A percentile compares a stretch with the other conserved stretches of the same genome.
Conservation (phyloP, 139 green algal genomes). For the Micractinium sp. region DNA sequence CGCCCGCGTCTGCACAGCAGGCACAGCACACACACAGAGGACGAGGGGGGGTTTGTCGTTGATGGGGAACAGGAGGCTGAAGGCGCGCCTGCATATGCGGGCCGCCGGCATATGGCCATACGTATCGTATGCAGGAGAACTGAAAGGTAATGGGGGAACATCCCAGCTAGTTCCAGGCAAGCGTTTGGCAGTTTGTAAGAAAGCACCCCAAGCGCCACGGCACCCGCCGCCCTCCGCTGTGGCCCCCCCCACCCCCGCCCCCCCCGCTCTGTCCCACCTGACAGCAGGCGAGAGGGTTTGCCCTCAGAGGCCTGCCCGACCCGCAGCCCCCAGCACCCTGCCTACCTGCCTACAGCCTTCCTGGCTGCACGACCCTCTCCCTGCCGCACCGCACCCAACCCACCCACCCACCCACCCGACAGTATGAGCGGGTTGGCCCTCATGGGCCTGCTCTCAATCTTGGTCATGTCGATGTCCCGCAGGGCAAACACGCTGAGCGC, state of each 20-base stretch:
- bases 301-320: too few relatives aligned
- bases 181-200: too few relatives aligned
- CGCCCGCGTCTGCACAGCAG: constrained; percentile 1
- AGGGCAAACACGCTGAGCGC: constrained; percentile 96
- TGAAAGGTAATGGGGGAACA: too few relatives aligned
- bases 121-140: background rate
- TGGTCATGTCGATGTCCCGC: constrained; percentile 96
- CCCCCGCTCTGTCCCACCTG: background rate
- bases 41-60: background rate
- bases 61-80: background rate
- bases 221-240: too few relatives aligned
- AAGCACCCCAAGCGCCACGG: too few relatives aligned
- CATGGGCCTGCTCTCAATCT: constrained; percentile 95
- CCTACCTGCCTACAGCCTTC: too few relatives aligned
- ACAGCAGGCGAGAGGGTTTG: background rate
- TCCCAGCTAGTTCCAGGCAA: too few relatives aligned
- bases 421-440: constrained; percentile 49
- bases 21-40: background rate
- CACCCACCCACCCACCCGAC: background rate
- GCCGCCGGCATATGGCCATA: background rate
- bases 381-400: background rate
- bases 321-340: background rate
- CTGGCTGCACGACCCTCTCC: background rate
- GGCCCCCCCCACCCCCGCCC: too few relatives aligned
- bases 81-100: too few relatives aligned